A percentile compares a stretch with the other conserved stretches of the same genome.
phyloP scores from a whole-genome alignment of 495 filamentous ascomycete species.

The Penicillium samsonianum region DNA sequence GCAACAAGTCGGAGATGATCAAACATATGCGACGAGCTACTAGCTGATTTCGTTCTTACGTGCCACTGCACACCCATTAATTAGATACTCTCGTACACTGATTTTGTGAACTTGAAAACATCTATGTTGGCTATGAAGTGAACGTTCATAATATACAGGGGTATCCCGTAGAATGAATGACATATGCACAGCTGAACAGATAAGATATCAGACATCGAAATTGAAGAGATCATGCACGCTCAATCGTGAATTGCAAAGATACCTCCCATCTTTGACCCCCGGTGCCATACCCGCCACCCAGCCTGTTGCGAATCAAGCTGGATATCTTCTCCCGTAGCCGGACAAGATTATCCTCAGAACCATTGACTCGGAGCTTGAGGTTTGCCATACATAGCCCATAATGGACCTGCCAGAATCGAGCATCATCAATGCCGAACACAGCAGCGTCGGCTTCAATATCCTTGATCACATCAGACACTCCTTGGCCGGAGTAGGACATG shows the following conservation, averaged over 20 bases:
- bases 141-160: slow-evolving; percentile 7
- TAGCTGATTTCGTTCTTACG: no score
- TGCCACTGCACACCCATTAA: neutral
- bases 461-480: slow-evolving; percentile 72
- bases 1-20: no score
- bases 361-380: slow-evolving; percentile 71
- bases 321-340: slow-evolving; percentile 72
- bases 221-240: slow-evolving; percentile 29
- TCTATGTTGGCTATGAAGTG: neutral
- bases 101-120: neutral
- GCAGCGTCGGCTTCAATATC: slow-evolving; percentile 81
- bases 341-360: slow-evolving; percentile 64
- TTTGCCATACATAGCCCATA: slow-evolving; percentile 96
- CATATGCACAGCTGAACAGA: neutral
- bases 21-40: no score
- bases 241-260: slow-evolving; percentile 49
- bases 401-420: slow-evolving; percentile 97
- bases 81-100: neutral
- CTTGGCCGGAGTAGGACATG: slow-evolving; percentile 76
- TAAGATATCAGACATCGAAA: neutral
- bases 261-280: slow-evolving; percentile 92
- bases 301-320: slow-evolving; percentile 76
- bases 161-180: slow-evolving; percentile 1
- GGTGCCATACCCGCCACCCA: slow-evolving; percentile 84
- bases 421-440: slow-evolving; percentile 79